Percentiles rank a stretch among this genome's conserved stretches.
These are phyloP conservation scores for Paramecium sexaurelia DNA, from an alignment of 73 alveolate species.

Conservation along the genomic window DNA sequence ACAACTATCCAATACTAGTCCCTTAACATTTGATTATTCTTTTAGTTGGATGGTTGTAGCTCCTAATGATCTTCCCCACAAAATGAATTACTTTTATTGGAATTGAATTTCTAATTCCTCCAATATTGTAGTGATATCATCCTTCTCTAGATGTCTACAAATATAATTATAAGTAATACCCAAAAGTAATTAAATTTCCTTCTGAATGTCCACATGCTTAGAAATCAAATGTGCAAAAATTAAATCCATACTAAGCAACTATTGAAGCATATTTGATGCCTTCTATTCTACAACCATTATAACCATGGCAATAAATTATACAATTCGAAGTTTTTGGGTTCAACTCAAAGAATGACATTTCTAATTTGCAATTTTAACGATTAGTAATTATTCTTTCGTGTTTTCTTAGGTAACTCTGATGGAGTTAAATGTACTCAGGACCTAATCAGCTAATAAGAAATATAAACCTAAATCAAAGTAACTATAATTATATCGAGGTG, in stretches of 20 bases:
- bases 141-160: conserved; percentile 7
- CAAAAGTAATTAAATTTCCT: conserved; percentile 19
- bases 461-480: conserved; percentile 7
- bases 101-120: neutral
- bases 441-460: neutral
- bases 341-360: neutral
- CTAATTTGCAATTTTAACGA: neutral
- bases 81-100: neutral
- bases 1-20: conserved; percentile 39
- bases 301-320: conserved; percentile 30
- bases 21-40: neutral
- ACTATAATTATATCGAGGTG: conserved; percentile 22
- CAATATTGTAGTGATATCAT: neutral
- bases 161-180: neutral
- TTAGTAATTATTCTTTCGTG: conserved; percentile 5
- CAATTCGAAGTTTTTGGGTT: neutral
- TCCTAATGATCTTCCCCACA: conserved; percentile 51
- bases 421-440: neutral
- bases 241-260: neutral
- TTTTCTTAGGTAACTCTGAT: neutral
- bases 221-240: conserved; percentile 41
- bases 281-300: conserved; percentile 33
- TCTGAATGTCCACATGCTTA: conserved; percentile 54
- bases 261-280: conserved; percentile 14
- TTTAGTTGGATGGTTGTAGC: conserved; percentile 35